Base-by-base conservation (phyloP, 345 rosid genomes). In the Aquilaria sinensis region DNA sequence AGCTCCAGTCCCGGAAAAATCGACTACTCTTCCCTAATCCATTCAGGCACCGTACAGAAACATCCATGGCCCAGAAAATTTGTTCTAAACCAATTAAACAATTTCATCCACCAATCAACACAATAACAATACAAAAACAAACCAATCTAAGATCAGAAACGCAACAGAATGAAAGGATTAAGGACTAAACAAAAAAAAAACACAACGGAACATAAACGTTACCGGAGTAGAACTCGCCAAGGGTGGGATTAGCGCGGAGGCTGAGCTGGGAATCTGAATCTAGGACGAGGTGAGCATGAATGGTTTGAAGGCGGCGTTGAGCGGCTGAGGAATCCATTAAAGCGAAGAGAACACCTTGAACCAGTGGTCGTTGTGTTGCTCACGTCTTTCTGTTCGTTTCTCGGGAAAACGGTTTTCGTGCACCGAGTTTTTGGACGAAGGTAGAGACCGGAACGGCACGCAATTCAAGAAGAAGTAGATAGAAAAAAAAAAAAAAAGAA, bases 191-290 rank as follows among this genome's bases (percentile, higher is more conserved):
- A 31, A 9, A 41, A 2, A 60, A 7, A 47, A 30, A 14, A 8
- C 34, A 33, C 30, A 14, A 61, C 43, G 47, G 1, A 14, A 15
- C 13, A 61, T 47, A 65, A 29, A 62, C 12, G 64, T 14, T 72
- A 93, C 98, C 98, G 13, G 63, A 71, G 64, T 70, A 57, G 76
- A 83, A 94, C 81, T 94, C 95, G 68, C 90, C 92, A 48, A 88
- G 84, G 53, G 95, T 82, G 59, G 79, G 85, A 65, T 72, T 81
- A 13, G 68, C 60, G 57, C 60, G 78, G 67, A 93, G 81, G 70
- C 69, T 61, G 64, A 82, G 54, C 30, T 64, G 56, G 70, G 68
- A 77, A 58, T 13, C 69, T 60, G 47, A 76, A 67, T 62, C 65
- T 12, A 70, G 65, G 37, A 67, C 31, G 63, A 93, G 87, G 64